Conservation (phyloP, 139 green algal genomes). For the Marvania coccoides region DNA sequence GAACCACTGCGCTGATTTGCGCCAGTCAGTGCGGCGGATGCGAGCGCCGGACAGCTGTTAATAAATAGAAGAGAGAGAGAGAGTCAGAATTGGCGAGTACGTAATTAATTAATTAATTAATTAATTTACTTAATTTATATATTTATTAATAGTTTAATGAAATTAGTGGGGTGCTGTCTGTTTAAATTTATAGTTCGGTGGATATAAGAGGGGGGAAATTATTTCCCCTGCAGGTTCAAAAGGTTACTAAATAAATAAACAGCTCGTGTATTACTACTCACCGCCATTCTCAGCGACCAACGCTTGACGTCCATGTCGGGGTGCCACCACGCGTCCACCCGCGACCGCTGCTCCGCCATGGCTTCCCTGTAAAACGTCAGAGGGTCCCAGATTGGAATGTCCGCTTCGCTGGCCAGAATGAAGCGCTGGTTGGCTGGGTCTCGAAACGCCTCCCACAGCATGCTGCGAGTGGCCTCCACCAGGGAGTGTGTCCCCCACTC, state of each 20-base stretch:
- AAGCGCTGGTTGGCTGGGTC: slow-evolving; percentile 40
- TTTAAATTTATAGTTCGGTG: too few relatives aligned
- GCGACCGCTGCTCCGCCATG: neutral
- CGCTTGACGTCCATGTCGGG: neutral
- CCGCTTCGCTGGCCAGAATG: slow-evolving; percentile 31
- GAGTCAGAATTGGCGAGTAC: too few relatives aligned
- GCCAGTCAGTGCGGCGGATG: slow-evolving; percentile 7
- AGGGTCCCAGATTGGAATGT: slow-evolving; percentile 32
- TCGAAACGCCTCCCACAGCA: slow-evolving; percentile 28
- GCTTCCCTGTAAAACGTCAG: slow-evolving; percentile 32
- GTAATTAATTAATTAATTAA: too few relatives aligned
- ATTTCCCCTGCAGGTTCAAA: too few relatives aligned
- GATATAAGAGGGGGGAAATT: too few relatives aligned
- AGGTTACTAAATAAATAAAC: too few relatives aligned
- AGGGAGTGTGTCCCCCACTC: slow-evolving; percentile 10
- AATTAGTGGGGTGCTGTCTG: too few relatives aligned
- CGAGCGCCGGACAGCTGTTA: neutral
- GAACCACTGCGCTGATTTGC: slow-evolving; percentile 27
- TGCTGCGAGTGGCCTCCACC: slow-evolving; percentile 4
- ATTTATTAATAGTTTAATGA: too few relatives aligned
- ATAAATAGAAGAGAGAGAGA: too few relatives aligned
- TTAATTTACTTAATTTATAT: too few relatives aligned
- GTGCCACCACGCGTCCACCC: neutral
- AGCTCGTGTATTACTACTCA: too few relatives aligned
- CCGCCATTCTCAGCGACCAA: neutral